These are phyloP conservation scores for Pilasporangium apinafurcum DNA, from an alignment of 352 stramenopile genomes.

Conservation along the genomic window DNA sequence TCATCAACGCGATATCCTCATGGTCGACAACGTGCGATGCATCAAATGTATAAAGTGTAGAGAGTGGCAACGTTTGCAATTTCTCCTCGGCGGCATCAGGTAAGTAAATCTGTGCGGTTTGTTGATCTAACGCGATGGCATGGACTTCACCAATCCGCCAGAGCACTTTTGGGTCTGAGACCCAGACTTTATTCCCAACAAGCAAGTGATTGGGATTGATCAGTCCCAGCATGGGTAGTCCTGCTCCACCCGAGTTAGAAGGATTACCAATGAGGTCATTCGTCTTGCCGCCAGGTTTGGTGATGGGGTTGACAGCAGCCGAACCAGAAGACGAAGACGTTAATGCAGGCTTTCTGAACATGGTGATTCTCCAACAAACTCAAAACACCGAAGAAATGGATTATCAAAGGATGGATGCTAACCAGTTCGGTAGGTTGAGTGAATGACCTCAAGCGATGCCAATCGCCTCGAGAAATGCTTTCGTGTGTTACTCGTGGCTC, in stretches of 20 bases:
- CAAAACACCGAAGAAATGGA: no score
- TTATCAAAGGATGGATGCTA: no score
- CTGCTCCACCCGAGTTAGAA: neutral
- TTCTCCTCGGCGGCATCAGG: slow-evolving; percentile 55
- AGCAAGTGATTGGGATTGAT: slow-evolving; percentile 43
- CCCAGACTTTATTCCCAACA: slow-evolving; percentile 63
- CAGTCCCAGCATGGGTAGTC: slow-evolving; percentile 26
- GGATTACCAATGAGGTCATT: slow-evolving; percentile 7
- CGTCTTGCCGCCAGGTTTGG: slow-evolving; percentile 2
- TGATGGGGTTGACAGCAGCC: no score
- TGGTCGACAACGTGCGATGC: slow-evolving; percentile 81
- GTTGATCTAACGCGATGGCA: slow-evolving; percentile 27
- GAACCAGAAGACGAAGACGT: no score
- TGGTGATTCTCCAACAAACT: no score
- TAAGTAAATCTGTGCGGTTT: slow-evolving; percentile 51
- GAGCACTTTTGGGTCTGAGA: slow-evolving; percentile 63
- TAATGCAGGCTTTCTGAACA: no score
- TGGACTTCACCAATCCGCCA: slow-evolving; percentile 80
- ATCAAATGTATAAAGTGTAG: slow-evolving; percentile 74
- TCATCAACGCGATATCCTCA: slow-evolving; percentile 83
- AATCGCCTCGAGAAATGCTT: no score
- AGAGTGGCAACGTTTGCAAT: slow-evolving; percentile 36
- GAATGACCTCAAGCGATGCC: no score
- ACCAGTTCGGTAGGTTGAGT: no score
- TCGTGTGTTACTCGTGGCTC: no score